phyloP scores from a whole-genome alignment of 495 filamentous ascomycete genomes.

The Penicillium pancosmium region DNA sequence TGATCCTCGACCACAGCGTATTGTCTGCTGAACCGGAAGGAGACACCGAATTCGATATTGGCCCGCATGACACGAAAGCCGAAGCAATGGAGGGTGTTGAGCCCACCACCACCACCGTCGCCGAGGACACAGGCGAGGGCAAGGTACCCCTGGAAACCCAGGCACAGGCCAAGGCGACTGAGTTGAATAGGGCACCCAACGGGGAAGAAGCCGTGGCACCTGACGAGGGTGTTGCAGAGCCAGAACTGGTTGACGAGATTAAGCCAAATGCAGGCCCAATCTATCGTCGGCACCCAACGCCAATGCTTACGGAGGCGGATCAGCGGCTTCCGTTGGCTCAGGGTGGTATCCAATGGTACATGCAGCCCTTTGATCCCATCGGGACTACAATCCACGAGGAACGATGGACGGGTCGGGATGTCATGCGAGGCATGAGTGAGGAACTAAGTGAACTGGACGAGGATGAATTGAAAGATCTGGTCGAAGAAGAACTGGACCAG shows the following conservation, averaged over 20 bases:
- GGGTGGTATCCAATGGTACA: constrained; percentile 88
- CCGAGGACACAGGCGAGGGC: background rate
- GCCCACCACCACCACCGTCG: constrained; percentile 2
- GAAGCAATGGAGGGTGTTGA: constrained; percentile 30
- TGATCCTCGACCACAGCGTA: constrained; percentile 65
- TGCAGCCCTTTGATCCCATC: constrained; percentile 74
- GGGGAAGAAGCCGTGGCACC: background rate
- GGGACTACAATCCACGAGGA: constrained; percentile 79
- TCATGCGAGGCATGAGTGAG: constrained; percentile 78
- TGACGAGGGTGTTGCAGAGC: constrained; percentile 16
- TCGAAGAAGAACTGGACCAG: constrained; percentile 46
- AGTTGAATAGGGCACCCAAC: background rate
- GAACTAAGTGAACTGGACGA: constrained; percentile 88
- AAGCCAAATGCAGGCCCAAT: constrained; percentile 14
- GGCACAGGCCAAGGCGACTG: too few relatives aligned
- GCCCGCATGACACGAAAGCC: constrained; percentile 8
- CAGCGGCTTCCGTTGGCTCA: constrained; percentile 60
- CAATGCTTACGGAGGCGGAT: constrained; percentile 42
- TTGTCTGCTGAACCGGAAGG: constrained; percentile 37
- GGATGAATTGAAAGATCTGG: constrained; percentile 72
- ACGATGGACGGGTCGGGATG: constrained; percentile 74
- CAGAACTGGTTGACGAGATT: constrained; percentile 2
- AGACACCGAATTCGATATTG: constrained; percentile 26
- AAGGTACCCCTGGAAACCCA: background rate
- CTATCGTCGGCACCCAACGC: constrained; percentile 30